Conservation (phyloP, 495 filamentous ascomycete species). For the Penicillium turbatum region DNA sequence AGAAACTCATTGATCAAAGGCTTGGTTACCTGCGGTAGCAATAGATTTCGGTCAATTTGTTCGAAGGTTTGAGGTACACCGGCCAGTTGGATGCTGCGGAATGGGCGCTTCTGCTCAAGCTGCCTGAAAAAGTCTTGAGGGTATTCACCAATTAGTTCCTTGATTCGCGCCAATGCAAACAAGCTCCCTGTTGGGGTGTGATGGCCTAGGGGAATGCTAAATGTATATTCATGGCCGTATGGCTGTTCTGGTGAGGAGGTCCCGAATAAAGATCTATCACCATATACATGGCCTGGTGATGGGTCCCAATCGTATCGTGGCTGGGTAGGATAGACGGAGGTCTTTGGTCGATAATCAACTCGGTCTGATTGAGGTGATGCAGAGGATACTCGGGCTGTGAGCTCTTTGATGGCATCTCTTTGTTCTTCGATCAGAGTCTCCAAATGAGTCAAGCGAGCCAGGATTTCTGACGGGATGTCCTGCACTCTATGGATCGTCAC, state of each 20-base stretch:
- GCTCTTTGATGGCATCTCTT: conserved; percentile 2
- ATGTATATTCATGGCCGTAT: conserved; percentile 4
- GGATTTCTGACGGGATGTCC: conserved; percentile 6
- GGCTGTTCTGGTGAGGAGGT: not conserved
- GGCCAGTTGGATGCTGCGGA: not conserved
- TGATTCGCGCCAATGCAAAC: conserved; percentile 13
- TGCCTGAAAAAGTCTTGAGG: conserved; percentile 18
- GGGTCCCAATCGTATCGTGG: conserved; percentile 5
- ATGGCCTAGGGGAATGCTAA: conserved; percentile 13
- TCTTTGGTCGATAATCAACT: not conserved
- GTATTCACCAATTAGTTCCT: conserved; percentile 18
- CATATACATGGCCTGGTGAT: not conserved
- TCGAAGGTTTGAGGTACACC: not conserved
- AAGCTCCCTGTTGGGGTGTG: conserved; percentile 17
- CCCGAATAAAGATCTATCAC: not conserved
- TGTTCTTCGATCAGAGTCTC: conserved; percentile 5
- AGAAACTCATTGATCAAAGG: conserved; percentile 9
- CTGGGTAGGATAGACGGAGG: not conserved
- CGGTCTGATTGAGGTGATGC: not conserved
- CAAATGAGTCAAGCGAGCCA: conserved; percentile 4
- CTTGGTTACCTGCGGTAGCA: not conserved
- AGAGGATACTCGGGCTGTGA: not conserved
- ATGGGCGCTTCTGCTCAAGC: conserved; percentile 13
- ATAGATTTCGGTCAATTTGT: not conserved
- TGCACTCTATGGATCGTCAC: conserved; percentile 6